These are phyloP conservation scores for Vigna mungo DNA, from an alignment of 306 rosid genomes.

Conservation along the genomic window DNA sequence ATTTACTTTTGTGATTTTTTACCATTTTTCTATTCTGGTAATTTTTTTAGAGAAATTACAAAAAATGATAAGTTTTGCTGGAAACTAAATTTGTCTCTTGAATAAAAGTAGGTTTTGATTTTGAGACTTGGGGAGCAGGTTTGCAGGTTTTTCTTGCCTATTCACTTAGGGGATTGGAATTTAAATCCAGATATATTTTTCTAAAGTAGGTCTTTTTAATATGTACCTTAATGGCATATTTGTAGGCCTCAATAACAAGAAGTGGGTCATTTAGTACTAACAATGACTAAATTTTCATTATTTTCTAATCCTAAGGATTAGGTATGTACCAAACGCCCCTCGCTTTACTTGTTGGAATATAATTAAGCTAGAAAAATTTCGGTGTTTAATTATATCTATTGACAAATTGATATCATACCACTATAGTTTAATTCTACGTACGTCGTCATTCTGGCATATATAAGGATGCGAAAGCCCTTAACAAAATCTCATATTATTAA, in stretches of 20 bases:
- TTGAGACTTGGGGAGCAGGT: not conserved
- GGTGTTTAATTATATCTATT: constrained; percentile 26
- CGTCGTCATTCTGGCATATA: not conserved
- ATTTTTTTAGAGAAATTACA: too few relatives aligned
- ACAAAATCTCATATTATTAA: not conserved
- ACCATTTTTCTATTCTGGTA: too few relatives aligned
- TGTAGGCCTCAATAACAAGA: not conserved
- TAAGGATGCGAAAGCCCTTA: constrained; percentile 23
- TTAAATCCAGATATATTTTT: not conserved
- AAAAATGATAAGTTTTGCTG: too few relatives aligned
- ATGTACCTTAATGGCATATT: not conserved
- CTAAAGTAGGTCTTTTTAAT: not conserved
- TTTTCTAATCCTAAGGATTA: constrained; percentile 20
- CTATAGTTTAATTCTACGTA: not conserved
- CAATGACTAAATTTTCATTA: not conserved
- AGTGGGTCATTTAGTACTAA: constrained; percentile 17
- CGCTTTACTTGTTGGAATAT: not conserved
- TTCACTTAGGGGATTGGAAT: not conserved
- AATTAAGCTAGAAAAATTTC: not conserved
- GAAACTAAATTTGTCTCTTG: too few relatives aligned
- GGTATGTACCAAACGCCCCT: constrained; percentile 35
- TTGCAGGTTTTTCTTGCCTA: constrained; percentile 12
- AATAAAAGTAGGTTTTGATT: not conserved
- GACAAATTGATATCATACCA: not conserved
- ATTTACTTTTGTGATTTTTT: too few relatives aligned